Evolutionary conservation across 169 alveolate genomes (phyloP).

Genomic region (Fabrea salina): DNA sequence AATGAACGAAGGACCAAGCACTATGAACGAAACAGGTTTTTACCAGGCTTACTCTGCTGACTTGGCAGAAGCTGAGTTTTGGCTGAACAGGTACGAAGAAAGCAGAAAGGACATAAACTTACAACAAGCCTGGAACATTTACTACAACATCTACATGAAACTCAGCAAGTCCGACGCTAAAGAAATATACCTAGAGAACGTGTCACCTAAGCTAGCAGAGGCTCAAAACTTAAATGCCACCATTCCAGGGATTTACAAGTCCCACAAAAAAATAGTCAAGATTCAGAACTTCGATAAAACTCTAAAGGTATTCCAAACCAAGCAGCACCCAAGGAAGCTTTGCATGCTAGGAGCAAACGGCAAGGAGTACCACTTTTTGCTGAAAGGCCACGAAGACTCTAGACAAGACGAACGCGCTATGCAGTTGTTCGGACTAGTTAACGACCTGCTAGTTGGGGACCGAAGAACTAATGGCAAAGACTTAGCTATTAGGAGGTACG

Average conservation of each 20-base stretch:
- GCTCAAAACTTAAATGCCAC: constrained; percentile 77
- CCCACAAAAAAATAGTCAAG: constrained; percentile 55
- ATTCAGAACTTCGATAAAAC: constrained; percentile 68
- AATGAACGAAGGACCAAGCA: constrained; percentile 75
- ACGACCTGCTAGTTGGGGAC: constrained; percentile 71
- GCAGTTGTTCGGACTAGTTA: constrained; percentile 85
- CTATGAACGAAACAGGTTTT: constrained; percentile 77
- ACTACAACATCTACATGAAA: constrained; percentile 63
- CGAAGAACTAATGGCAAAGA: constrained; percentile 76
- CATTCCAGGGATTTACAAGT: constrained; percentile 82
- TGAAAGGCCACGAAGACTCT: constrained; percentile 92
- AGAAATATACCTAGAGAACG: constrained; percentile 72
- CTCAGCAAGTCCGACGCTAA: constrained; percentile 56
- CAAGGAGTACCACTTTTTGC: constrained; percentile 84
- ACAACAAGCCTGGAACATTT: constrained; percentile 79
- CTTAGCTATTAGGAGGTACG: constrained; percentile 74
- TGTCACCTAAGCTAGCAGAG: constrained; percentile 77
- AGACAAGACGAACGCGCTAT: constrained; percentile 92
- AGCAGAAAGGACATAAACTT: constrained; percentile 66
- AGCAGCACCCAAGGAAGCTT: constrained; percentile 93
- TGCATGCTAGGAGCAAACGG: constrained; percentile 88
- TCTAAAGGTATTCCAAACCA: constrained; percentile 82
- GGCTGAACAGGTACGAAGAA: constrained; percentile 56
- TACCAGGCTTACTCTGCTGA: constrained; percentile 72
- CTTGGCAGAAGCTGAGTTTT: constrained; percentile 77